Percentiles rank a stretch among this genome's conserved stretches.
phyloP scores from a whole-genome alignment of 2,329 filamentous ascomycete genomes.

The Boeremia exigua region DNA sequence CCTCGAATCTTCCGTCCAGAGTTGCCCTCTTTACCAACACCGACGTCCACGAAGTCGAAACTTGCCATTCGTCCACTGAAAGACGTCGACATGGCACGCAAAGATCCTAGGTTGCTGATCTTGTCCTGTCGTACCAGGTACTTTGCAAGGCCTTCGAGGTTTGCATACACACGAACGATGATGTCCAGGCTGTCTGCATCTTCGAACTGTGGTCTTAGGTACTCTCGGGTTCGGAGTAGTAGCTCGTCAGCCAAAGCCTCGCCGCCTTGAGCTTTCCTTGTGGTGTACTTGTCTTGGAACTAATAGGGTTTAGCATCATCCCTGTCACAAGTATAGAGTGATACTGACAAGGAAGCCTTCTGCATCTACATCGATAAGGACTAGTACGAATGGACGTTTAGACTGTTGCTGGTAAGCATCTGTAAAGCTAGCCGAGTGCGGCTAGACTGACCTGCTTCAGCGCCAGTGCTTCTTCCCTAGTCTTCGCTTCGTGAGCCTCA shows the following conservation, averaged over 20 bases:
- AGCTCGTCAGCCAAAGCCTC: slow-evolving; percentile 46
- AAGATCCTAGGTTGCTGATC: slow-evolving; percentile 43
- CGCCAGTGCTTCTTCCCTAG: slow-evolving; percentile 37
- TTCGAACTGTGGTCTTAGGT: slow-evolving; percentile 43
- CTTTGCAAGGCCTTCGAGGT: slow-evolving; percentile 47
- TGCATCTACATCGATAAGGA: slow-evolving; percentile 47
- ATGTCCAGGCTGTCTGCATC: slow-evolving; percentile 46
- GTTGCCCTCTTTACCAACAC: slow-evolving; percentile 45
- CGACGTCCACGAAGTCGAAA: slow-evolving; percentile 47
- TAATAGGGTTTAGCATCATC: slow-evolving; percentile 14
- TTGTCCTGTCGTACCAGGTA: slow-evolving; percentile 45
- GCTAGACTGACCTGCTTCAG: slow-evolving; percentile 36
- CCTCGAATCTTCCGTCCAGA: slow-evolving; percentile 44
- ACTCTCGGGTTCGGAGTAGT: slow-evolving; percentile 42
- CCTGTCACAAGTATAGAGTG: background rate
- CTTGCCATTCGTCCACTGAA: slow-evolving; percentile 46
- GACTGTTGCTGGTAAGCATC: slow-evolving; percentile 29
- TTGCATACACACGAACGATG: slow-evolving; percentile 44
- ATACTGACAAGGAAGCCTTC: slow-evolving; percentile 44
- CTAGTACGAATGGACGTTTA: slow-evolving; percentile 43
- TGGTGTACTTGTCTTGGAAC: slow-evolving; percentile 49
- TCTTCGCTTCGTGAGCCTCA: slow-evolving; percentile 38
- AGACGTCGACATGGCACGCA: slow-evolving; percentile 45
- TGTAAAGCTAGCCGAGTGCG: background rate
- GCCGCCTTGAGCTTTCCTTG: slow-evolving; percentile 43